These are phyloP conservation scores for Scedosporium apiospermum DNA, from an alignment of 2,329 filamentous ascomycete genomes.

Conservation along the genomic window DNA sequence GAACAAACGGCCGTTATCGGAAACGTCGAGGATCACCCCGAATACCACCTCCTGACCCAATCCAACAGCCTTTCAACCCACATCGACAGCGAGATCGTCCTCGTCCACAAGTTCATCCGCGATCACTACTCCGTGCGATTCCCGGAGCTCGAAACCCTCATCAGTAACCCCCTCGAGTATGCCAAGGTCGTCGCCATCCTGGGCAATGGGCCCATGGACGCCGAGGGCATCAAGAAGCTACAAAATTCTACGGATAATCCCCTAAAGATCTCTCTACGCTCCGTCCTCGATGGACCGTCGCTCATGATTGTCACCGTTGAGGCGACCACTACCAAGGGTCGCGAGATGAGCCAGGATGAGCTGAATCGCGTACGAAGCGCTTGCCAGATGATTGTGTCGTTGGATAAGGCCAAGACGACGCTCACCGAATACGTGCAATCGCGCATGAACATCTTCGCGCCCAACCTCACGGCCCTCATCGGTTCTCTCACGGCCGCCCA, in stretches of 20 bases:
- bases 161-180: constrained; percentile 89
- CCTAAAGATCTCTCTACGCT: constrained; percentile 63
- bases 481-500: constrained; percentile 91
- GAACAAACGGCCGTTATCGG: constrained; percentile 60
- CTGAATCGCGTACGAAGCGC: constrained; percentile 65
- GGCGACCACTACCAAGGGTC: constrained; percentile 79
- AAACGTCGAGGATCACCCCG: constrained; percentile 83
- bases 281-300: constrained; percentile 77
- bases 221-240: constrained; percentile 68
- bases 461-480: constrained; percentile 83
- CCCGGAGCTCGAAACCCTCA: constrained; percentile 80
- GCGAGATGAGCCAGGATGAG: constrained; percentile 65
- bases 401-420: constrained; percentile 78
- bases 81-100: constrained; percentile 84
- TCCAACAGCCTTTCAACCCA: constrained; percentile 84
- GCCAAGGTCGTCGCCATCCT: constrained; percentile 91
- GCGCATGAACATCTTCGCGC: constrained; percentile 91
- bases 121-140: constrained; percentile 94
- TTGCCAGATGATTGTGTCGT: constrained; percentile 78
- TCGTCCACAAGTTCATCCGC: constrained; percentile 92
- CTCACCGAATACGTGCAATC: constrained; percentile 94
- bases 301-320: constrained; percentile 96
- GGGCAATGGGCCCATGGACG: constrained; percentile 81
- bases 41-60: constrained; percentile 80
- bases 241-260: constrained; percentile 71